Percentiles rank a stretch among this genome's conserved stretches.
These are phyloP conservation scores for Cystofilobasidium capitatum DNA, from an alignment of 768 basidiomycete species.

Conservation along the genomic window DNA sequence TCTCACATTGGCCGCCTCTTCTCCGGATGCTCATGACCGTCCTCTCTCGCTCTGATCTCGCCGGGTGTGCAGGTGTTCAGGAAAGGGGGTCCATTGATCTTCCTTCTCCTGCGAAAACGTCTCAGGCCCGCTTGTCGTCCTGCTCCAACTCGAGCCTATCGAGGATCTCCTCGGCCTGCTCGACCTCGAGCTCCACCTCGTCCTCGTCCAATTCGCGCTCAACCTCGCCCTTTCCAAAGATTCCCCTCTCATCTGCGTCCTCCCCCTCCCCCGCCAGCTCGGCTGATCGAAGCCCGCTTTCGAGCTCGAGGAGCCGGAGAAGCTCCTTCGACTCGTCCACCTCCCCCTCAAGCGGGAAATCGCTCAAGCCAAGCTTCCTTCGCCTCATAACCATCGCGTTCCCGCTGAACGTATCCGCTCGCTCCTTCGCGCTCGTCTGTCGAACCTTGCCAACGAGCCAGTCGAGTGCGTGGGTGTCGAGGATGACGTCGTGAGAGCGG, in stretches of 20 bases:
- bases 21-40: no score
- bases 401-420: not conserved
- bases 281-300: not conserved
- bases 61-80: no score
- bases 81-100: no score
- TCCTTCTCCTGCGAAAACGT: no score
- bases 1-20: no score
- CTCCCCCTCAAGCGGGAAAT: slow-evolving; percentile 25
- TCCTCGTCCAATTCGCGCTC: not conserved
- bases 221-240: not conserved
- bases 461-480: slow-evolving; percentile 17
- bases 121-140: not conserved
- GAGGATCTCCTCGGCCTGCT: not conserved
- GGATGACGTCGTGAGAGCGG: slow-evolving; percentile 12
- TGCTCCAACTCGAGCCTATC: not conserved
- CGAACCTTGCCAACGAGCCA: slow-evolving; percentile 21
- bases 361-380: slow-evolving; percentile 13
- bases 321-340: slow-evolving; percentile 21
- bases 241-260: not conserved
- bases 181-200: not conserved
- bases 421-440: not conserved
- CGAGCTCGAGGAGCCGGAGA: slow-evolving; percentile 7
- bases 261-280: not conserved
- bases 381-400: slow-evolving; percentile 28
- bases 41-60: no score